A percentile compares a stretch with the other conserved stretches of the same genome.
These are phyloP conservation scores for Tinospora cordifolia DNA, from an alignment of 164 flowering plant species.

Conservation along the genomic window DNA sequence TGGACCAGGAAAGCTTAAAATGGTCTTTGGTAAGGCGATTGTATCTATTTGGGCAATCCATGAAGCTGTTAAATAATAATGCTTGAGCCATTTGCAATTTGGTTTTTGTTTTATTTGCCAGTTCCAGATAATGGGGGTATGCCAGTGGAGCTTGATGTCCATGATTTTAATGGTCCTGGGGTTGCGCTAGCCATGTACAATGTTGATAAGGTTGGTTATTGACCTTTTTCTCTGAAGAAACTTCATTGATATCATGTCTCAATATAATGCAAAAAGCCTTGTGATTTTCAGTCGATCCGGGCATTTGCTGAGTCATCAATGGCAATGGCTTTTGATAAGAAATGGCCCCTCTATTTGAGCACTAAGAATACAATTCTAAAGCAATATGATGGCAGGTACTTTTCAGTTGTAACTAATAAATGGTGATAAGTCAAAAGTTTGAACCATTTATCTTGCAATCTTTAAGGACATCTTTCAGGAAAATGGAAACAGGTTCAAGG, in stretches of 20 bases:
- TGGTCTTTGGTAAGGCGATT: conserved; percentile 80
- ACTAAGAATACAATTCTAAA: conserved; percentile 95
- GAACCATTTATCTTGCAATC: background rate
- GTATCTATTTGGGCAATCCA: background rate
- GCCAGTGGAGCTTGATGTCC: conserved; percentile 72
- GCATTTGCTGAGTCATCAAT: conserved; percentile 95
- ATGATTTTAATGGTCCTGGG: conserved; percentile 83
- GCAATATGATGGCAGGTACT: conserved; percentile 97
- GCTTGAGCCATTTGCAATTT: background rate
- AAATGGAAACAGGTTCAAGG: conserved; percentile 92
- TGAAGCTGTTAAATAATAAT: background rate
- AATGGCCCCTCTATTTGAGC: conserved; percentile 98
- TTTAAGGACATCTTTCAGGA: conserved; percentile 65
- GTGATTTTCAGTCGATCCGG: conserved; percentile 69
- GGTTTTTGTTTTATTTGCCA: conserved; percentile 18
- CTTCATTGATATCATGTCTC: conserved; percentile 3
- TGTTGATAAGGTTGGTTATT: conserved; percentile 76
- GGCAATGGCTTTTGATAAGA: conserved; percentile 82
- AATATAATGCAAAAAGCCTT: background rate
- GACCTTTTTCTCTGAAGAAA: background rate
- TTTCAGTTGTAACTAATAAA: conserved; percentile 3
- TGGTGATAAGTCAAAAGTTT: background rate
- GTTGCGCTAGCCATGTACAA: conserved; percentile 95
- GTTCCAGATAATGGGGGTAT: conserved; percentile 64
- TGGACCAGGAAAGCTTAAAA: conserved; percentile 91